These are phyloP conservation scores for Kodamaea fungicola DNA, from an alignment of 1,139 yeast species.

Conservation along the genomic window DNA sequence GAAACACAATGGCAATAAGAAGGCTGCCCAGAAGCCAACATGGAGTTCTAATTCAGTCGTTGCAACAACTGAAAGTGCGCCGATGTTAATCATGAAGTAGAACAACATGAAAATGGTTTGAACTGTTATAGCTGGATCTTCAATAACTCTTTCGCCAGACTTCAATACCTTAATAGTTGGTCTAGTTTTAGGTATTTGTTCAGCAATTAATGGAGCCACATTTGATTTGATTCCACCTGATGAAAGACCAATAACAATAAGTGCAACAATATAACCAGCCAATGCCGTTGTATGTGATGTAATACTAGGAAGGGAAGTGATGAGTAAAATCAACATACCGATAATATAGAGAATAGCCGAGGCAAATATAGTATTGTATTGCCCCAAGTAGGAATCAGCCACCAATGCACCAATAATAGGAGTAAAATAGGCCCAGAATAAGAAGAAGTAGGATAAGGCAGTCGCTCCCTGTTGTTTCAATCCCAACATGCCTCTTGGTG, in stretches of 20 bases:
- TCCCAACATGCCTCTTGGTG: slow-evolving; percentile 59
- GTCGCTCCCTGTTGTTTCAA: slow-evolving; percentile 66
- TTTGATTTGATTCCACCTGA: slow-evolving; percentile 83
- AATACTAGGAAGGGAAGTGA: slow-evolving; percentile 68
- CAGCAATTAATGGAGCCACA: slow-evolving; percentile 75
- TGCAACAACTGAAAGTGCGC: slow-evolving; percentile 23
- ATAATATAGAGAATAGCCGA: slow-evolving; percentile 58
- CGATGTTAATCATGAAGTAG: slow-evolving; percentile 26
- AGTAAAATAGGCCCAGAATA: slow-evolving; percentile 79
- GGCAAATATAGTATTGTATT: slow-evolving; percentile 62
- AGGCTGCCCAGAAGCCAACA: slow-evolving; percentile 28
- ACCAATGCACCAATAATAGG: slow-evolving; percentile 77
- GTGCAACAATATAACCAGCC: slow-evolving; percentile 57
- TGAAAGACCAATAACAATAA: slow-evolving; percentile 70
- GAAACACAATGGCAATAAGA: slow-evolving; percentile 61
- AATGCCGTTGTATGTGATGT: slow-evolving; percentile 43
- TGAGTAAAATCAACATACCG: slow-evolving; percentile 63
- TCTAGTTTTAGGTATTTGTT: slow-evolving; percentile 47
- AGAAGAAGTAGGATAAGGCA: slow-evolving; percentile 72
- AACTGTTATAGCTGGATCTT: slow-evolving; percentile 25
- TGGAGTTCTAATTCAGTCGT: slow-evolving; percentile 22
- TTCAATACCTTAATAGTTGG: slow-evolving; percentile 23
- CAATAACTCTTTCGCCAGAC: slow-evolving; percentile 22
- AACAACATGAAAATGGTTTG: slow-evolving; percentile 27
- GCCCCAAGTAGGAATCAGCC: slow-evolving; percentile 74